A percentile compares a stretch with the other conserved stretches of the same genome.
Evolutionary conservation across 371 early-diverging fungal genomes (phyloP).

Genomic region (Mucor saturninus): DNA sequence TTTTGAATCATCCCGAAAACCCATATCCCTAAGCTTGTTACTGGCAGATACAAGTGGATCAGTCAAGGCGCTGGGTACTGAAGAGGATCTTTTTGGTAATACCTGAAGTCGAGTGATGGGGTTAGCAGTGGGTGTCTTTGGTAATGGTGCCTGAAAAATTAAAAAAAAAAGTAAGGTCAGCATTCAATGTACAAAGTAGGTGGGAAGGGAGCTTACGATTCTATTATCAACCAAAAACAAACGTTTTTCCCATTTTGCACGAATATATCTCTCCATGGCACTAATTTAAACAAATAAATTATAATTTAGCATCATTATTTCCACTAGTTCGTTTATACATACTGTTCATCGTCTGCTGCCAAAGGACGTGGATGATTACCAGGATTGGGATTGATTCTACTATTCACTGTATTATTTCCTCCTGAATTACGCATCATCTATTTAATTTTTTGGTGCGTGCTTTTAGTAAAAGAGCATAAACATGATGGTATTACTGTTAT

Average conservation of each 20-base stretch:
- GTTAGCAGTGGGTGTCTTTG: slow-evolving; percentile 4
- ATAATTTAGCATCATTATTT: no score
- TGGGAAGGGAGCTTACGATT: slow-evolving; percentile 7
- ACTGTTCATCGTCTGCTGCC: slow-evolving; percentile 69
- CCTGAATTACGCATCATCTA: slow-evolving; percentile 65
- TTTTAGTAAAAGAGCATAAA: no score
- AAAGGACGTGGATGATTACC: slow-evolving; percentile 70
- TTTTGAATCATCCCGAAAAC: slow-evolving; percentile 68
- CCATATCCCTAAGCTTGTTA: slow-evolving; percentile 70
- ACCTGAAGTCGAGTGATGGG: slow-evolving; percentile 19
- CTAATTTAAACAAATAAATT: slow-evolving; percentile 32
- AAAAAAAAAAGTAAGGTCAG: no score
- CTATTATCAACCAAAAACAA: slow-evolving; percentile 58
- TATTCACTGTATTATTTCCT: slow-evolving; percentile 89
- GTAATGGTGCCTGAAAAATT: slow-evolving; percentile 1
- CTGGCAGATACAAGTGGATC: slow-evolving; percentile 14
- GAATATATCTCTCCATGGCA: slow-evolving; percentile 88
- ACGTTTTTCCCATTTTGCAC: slow-evolving; percentile 93
- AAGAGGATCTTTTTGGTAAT: slow-evolving; percentile 48
- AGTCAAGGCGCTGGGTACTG: slow-evolving; percentile 36
- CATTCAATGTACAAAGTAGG: no score
- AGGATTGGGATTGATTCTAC: slow-evolving; percentile 70
- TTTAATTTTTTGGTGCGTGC: no score
- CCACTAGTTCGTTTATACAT: slow-evolving; percentile 12
- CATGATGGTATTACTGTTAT: no score